These are phyloP conservation scores for Saccharomycopsis vini DNA, from an alignment of 805 yeast species.

Conservation along the genomic window DNA sequence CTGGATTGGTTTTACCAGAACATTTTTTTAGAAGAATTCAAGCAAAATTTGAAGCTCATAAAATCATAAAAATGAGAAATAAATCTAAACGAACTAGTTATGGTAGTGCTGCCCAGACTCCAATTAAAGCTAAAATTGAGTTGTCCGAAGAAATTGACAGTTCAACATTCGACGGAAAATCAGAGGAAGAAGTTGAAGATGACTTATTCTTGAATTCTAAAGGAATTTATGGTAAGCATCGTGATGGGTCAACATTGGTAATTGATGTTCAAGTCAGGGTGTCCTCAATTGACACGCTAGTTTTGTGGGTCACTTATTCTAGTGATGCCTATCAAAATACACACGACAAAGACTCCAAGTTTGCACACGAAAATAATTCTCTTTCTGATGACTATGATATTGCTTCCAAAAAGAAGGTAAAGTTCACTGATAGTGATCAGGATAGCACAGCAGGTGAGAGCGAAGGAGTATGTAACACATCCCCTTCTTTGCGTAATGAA, in stretches of 20 bases:
- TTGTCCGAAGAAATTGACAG: conserved; percentile 15
- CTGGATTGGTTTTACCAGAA: conserved; percentile 83
- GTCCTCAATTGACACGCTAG: conserved; percentile 44
- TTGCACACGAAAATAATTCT: background rate
- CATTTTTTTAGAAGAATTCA: conserved; percentile 73
- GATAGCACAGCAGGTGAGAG: background rate
- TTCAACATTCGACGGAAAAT: conserved; percentile 11
- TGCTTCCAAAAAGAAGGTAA: conserved; percentile 2
- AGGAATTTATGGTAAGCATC: conserved; percentile 61
- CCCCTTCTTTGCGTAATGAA: background rate
- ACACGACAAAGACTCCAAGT: background rate
- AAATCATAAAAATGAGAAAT: conserved; percentile 4
- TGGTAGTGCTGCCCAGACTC: conserved; percentile 9
- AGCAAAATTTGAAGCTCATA: conserved; percentile 31
- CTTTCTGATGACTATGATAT: background rate
- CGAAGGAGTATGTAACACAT: background rate
- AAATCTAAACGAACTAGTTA: conserved; percentile 12
- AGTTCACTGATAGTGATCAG: conserved; percentile 1
- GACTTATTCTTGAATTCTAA: conserved; percentile 50
- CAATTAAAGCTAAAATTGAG: conserved; percentile 2
- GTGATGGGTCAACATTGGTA: conserved; percentile 55
- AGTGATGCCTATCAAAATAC: conserved; percentile 28
- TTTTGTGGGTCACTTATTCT: conserved; percentile 83
- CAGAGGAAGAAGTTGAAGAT: conserved; percentile 31
- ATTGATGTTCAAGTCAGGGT: conserved; percentile 80